phyloP scores from a whole-genome alignment of 257 asterid species.

The Ilex aquifolium region DNA sequence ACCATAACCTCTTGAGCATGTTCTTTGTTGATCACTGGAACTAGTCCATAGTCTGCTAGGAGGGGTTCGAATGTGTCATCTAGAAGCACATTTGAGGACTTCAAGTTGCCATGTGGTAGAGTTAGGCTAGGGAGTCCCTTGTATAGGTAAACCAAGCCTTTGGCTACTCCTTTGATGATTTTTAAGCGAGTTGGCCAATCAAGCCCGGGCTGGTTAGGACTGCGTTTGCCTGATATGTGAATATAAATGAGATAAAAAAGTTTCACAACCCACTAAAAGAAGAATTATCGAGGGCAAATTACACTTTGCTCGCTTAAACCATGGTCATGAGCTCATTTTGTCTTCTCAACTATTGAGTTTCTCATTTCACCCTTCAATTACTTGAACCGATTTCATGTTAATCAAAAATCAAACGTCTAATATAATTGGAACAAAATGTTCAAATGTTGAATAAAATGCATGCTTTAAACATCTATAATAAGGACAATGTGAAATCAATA shows the following conservation, averaged over 20 bases:
- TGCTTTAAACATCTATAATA: neutral
- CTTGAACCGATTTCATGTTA: no score
- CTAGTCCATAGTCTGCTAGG: conserved; percentile 45
- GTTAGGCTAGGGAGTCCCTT: conserved; percentile 29
- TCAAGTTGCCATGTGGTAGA: conserved; percentile 70
- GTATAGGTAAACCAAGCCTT: conserved; percentile 45
- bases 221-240: conserved; percentile 31
- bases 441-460: neutral
- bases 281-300: no score
- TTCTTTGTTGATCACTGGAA: conserved; percentile 42
- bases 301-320: no score
- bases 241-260: no score
- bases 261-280: no score
- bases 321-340: no score
- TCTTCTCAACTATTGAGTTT: no score
- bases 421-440: neutral
- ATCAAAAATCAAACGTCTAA: no score
- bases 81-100: conserved; percentile 63
- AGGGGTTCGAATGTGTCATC: conserved; percentile 30
- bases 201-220: conserved; percentile 25
- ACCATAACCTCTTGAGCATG: conserved; percentile 62
- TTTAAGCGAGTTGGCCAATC: conserved; percentile 52
- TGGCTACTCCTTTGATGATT: conserved; percentile 59
- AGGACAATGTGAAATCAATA: no score
- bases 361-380: no score